Base-by-base conservation (phyloP, 1,139 yeast species). In the Candida smagusa region DNA sequence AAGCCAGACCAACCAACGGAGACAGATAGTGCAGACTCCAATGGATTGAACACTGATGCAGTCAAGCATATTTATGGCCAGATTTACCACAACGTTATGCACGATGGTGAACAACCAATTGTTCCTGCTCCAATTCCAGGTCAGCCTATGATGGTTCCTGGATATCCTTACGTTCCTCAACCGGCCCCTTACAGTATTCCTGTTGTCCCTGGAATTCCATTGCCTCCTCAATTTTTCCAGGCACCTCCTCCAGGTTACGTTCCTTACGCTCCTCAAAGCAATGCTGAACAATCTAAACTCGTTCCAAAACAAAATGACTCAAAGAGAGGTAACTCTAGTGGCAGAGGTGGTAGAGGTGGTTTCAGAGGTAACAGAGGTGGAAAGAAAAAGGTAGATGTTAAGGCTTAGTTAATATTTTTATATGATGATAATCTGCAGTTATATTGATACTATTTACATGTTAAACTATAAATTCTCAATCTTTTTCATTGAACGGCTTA, bases 51-150 rank as follows among this genome's bases (percentile, higher is more conserved):
- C 34, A 61, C 35, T 13, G 59, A 66, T 41, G 77, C 76, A 7
- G 68, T 72, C 35, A 71, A 71, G 45, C 72, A 65, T 44, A 68
- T 73, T 35, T 65, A 78, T 38, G 77, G 77, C 1, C 77, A 74
- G 37, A 71, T 75, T 32, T 68, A 67, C 52, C 61, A 65, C 42
- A 58, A 63, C 41, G 69, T 65, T 29, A 67, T 70, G 74, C 58
- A 59, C 45, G 74, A 67, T 43, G 72, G 69, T 3, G 51, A 53
- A 6, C 40, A 28, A 9, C 50, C 53, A 1, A 42, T 42, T 12
- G 48, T 47, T 4, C 43, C 41, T 9, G 34, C 16, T 8, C 33
- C 28, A n/a, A 40, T 40, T 9, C 52, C 53, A 3, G 33, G 26
- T 9, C 39, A 46, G 34, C 39, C 39, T 6, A 11, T 24, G 11